phyloP scores from a whole-genome alignment of 2,329 filamentous ascomycete genomes.

The Paraconiothyrium brasiliense region DNA sequence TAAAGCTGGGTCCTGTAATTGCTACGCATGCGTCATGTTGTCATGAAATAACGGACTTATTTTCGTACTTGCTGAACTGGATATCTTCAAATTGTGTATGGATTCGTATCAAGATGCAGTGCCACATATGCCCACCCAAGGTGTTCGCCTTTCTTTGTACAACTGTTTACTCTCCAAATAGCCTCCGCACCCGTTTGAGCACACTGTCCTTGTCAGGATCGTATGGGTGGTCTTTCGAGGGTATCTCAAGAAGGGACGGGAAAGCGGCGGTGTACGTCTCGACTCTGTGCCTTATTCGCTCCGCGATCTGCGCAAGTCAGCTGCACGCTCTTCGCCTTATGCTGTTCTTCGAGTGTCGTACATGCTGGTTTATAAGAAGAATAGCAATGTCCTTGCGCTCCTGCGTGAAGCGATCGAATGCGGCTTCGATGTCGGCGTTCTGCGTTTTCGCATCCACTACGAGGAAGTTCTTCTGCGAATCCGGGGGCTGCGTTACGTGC shows the following conservation, averaged over 20 bases:
- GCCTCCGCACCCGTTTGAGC: constrained; percentile 80
- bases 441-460: constrained; percentile 96
- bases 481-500: constrained; percentile 90
- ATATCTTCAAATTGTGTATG: constrained; percentile 20
- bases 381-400: constrained; percentile 97
- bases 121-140: constrained; percentile 8
- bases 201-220: constrained; percentile 99
- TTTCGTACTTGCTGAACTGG: constrained; percentile 17
- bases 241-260: constrained; percentile 95
- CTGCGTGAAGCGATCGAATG: constrained; percentile 88
- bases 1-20: constrained; percentile 10
- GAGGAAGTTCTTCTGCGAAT: constrained; percentile 96
- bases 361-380: constrained; percentile 96
- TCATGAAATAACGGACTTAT: constrained; percentile 31
- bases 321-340: neutral
- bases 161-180: constrained; percentile 73
- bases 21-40: constrained; percentile 21
- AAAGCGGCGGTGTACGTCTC: constrained; percentile 95
- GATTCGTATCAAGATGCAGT: constrained; percentile 12
- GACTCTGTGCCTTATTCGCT: constrained; percentile 88
- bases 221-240: constrained; percentile 98
- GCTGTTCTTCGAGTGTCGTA: constrained; percentile 55
- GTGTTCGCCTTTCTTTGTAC: neutral
- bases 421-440: constrained; percentile 83
- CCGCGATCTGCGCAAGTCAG: constrained; percentile 74